These are phyloP conservation scores for Nosema muscidifuracis DNA, from an alignment of 371 early-diverging fungal species.

Conservation along the genomic window DNA sequence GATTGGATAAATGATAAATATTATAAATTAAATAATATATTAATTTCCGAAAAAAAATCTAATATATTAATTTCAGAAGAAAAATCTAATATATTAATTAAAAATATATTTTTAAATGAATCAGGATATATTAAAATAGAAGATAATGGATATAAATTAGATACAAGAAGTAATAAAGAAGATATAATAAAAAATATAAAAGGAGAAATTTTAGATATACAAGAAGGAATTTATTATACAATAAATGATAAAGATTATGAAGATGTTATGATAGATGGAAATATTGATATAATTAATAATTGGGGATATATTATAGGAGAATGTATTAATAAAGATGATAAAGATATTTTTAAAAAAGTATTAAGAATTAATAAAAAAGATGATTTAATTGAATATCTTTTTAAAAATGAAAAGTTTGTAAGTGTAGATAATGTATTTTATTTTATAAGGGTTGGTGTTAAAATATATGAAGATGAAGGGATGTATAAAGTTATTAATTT, in stretches of 20 bases:
- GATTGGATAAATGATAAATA: constrained; percentile 2
- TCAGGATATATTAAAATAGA: too few species aligned
- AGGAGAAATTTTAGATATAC: background rate
- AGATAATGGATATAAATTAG: background rate
- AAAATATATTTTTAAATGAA: too few species aligned
- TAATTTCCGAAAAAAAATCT: too few species aligned
- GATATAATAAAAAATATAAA: background rate
- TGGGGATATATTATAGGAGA: background rate
- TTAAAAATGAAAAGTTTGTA: background rate
- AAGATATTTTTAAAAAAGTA: background rate
- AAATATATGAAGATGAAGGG: constrained; percentile 3
- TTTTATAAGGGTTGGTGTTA: background rate
- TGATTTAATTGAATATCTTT: background rate
- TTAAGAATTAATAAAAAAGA: background rate
- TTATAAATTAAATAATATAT: background rate
- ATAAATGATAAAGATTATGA: background rate
- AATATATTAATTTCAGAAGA: too few species aligned
- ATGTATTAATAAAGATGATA: background rate
- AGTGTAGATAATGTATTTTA: background rate
- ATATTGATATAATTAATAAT: background rate
- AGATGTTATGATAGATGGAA: background rate
- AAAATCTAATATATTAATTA: too few species aligned
- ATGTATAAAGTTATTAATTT: background rate
- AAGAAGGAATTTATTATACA: background rate
- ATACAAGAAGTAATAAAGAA: background rate